phyloP scores from a whole-genome alignment of 768 basidiomycete genomes.

The Hygrophorus pudorinus region DNA sequence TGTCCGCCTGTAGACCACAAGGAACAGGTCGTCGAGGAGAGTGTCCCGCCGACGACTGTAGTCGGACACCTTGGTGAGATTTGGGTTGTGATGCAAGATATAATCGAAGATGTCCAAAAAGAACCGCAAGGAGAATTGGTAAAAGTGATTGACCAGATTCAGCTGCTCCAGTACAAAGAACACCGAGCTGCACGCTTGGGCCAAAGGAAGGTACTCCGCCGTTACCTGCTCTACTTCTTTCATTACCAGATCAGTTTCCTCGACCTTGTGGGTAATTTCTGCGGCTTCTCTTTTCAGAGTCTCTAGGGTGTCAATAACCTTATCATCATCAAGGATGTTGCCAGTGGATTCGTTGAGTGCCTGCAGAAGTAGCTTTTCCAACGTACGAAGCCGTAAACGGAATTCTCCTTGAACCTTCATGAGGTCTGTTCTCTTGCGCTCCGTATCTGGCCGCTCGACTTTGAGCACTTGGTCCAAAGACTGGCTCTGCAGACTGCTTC shows the following conservation, averaged over 20 bases:
- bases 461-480: conserved; percentile 95
- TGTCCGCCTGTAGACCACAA: conserved; percentile 79
- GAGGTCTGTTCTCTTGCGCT: conserved; percentile 89
- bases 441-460: conserved; percentile 93
- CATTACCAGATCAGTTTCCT: conserved; percentile 95
- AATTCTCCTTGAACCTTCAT: conserved; percentile 99
- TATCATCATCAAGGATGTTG: conserved; percentile 97
- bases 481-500: conserved; percentile 96
- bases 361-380: conserved; percentile 88
- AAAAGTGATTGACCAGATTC: conserved; percentile 92
- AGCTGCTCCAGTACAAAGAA: conserved; percentile 97
- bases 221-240: conserved; percentile 94
- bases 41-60: conserved; percentile 65
- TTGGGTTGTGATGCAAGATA: conserved; percentile 85
- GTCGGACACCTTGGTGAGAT: conserved; percentile 72
- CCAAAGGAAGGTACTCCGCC: conserved; percentile 85
- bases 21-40: conserved; percentile 80
- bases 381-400: conserved; percentile 79
- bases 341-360: conserved; percentile 95
- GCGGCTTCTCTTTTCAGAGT: conserved; percentile 94
- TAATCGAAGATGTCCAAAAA: conserved; percentile 99
- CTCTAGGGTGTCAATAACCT: conserved; percentile 93
- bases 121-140: conserved; percentile 95
- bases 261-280: conserved; percentile 90
- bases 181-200: conserved; percentile 91